phyloP scores from a whole-genome alignment of 2,329 filamentous ascomycete species.

The Cladobotryum mycophilum region DNA sequence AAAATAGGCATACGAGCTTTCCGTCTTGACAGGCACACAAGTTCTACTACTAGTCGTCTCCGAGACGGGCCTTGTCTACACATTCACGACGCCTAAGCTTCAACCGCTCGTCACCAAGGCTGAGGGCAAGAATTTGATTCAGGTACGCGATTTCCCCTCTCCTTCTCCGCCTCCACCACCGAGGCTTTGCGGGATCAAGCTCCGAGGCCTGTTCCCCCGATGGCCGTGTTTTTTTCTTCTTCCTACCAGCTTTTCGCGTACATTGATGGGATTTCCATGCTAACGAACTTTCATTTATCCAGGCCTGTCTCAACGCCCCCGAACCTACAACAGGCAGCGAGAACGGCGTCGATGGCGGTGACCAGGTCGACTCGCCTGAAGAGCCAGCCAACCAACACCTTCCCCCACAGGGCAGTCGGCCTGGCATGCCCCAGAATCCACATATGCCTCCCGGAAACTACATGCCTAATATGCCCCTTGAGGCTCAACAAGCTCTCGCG shows the following conservation, averaged over 20 bases:
- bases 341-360: slow-evolving; percentile 69
- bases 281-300: slow-evolving; percentile 26
- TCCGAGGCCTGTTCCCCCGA: background rate
- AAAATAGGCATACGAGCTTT: slow-evolving; percentile 88
- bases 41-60: slow-evolving; percentile 94
- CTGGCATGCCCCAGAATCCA: slow-evolving; percentile 59
- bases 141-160: slow-evolving; percentile 54
- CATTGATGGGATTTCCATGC: slow-evolving; percentile 11
- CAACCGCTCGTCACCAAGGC: slow-evolving; percentile 97
- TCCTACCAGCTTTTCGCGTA: background rate
- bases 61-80: slow-evolving; percentile 95
- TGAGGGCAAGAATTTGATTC: slow-evolving; percentile 98
- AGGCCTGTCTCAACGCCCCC: slow-evolving; percentile 96
- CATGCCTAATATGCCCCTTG: slow-evolving; percentile 60
- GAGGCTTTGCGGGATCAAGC: background rate
- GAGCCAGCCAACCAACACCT: slow-evolving; percentile 74
- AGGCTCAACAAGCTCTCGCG: slow-evolving; percentile 71
- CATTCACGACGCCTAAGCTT: slow-evolving; percentile 96
- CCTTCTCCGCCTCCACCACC: background rate
- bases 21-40: slow-evolving; percentile 95
- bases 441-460: slow-evolving; percentile 60
- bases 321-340: slow-evolving; percentile 78
- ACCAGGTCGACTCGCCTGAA: slow-evolving; percentile 83
- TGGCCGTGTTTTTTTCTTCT: slow-evolving; percentile 5
- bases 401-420: slow-evolving; percentile 52